phyloP scores from a whole-genome alignment of 1,284 basidiomycete genomes.

The Ganoderma leucocontextum region DNA sequence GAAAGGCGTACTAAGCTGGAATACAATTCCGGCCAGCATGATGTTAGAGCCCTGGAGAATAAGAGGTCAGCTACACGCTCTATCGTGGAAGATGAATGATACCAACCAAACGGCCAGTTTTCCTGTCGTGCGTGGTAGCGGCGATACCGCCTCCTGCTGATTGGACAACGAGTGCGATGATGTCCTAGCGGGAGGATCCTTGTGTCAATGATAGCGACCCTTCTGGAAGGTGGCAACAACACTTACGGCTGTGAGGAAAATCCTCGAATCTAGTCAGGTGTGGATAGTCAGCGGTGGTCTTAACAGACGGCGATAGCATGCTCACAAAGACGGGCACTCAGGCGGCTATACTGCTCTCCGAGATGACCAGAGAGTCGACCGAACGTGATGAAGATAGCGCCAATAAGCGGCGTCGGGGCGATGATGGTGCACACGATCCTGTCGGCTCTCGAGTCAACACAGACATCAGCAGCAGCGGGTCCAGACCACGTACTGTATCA shows the following conservation, averaged over 20 bases:
- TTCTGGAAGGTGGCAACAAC: not conserved
- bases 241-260: conserved; percentile 46
- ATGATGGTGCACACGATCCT: conserved; percentile 51
- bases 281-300: conserved; percentile 1
- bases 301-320: conserved; percentile 10
- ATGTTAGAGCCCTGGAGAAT: conserved; percentile 35
- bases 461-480: conserved; percentile 39
- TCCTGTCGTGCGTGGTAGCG: conserved; percentile 20
- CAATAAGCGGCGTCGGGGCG: conserved; percentile 56
- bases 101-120: conserved; percentile 15
- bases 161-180: conserved; percentile 53
- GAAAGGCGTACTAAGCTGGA: conserved; percentile 46
- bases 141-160: conserved; percentile 51
- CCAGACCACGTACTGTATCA: conserved; percentile 46
- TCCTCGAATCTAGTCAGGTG: conserved; percentile 42
- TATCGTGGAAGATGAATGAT: not conserved
- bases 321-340: conserved; percentile 48
- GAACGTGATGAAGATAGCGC: conserved; percentile 57
- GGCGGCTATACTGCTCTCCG: conserved; percentile 45
- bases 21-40: conserved; percentile 59
- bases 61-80: not conserved
- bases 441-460: conserved; percentile 27
- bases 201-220: conserved; percentile 4
- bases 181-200: conserved; percentile 38
- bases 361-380: conserved; percentile 50